Percentiles rank a stretch among this genome's conserved stretches.
These are phyloP conservation scores for Casuarina cunninghamiana DNA, from an alignment of 306 rosid species.

Conservation along the genomic window DNA sequence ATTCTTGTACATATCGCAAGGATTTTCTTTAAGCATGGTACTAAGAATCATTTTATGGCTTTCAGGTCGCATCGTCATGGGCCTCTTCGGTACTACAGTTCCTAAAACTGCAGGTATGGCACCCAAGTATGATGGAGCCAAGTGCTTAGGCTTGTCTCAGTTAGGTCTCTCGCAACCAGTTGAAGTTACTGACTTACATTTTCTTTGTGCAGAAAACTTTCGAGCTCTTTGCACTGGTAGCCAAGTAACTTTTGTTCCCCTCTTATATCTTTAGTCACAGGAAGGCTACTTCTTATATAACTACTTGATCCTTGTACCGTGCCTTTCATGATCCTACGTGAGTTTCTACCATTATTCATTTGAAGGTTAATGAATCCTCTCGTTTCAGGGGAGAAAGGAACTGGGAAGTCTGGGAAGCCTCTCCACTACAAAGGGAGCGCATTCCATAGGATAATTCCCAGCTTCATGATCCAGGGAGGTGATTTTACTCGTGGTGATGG, in stretches of 20 bases:
- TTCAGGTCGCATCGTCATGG: conserved; percentile 74
- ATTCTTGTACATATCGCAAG: background rate
- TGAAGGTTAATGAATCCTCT: conserved; percentile 8
- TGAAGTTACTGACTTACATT: conserved; percentile 22
- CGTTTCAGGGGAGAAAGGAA: conserved; percentile 83
- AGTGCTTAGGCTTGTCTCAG: background rate
- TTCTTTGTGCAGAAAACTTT: conserved; percentile 69
- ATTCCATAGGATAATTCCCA: conserved; percentile 81
- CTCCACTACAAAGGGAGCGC: conserved; percentile 77
- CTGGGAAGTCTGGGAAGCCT: conserved; percentile 56
- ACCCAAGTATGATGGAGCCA: background rate
- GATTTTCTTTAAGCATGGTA: background rate
- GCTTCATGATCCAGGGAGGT: conserved; percentile 90
- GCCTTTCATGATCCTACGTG: background rate
- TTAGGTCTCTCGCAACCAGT: background rate
- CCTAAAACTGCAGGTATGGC: conserved; percentile 76
- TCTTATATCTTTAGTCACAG: conserved; percentile 4
- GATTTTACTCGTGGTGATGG: conserved; percentile 87
- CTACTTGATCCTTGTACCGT: background rate
- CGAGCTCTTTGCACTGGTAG: conserved; percentile 92
- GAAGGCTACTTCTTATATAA: conserved; percentile 1
- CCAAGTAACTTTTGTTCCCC: conserved; percentile 44
- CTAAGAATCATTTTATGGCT: conserved; percentile 8
- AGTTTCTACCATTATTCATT: background rate
- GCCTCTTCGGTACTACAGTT: conserved; percentile 71